Base-by-base conservation (phyloP, 1,284 basidiomycete genomes). In the Ceratobasidium sp. region DNA sequence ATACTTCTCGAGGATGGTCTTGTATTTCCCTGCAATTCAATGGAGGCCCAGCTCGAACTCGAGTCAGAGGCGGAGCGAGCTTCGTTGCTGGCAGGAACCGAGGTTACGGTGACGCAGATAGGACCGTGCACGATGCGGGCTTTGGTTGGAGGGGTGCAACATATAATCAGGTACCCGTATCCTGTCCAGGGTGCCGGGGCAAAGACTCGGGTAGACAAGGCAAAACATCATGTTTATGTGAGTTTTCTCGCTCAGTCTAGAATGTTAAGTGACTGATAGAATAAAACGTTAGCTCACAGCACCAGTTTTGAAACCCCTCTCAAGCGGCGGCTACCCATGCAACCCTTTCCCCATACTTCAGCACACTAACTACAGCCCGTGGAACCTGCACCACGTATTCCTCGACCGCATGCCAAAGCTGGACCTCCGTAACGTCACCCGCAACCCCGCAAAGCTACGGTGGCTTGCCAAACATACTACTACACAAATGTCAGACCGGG, bases 401-500 rank as follows among this genome's bases (percentile, higher is more conserved):
- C 46, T 68, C 2, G 51, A 68, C 22, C 49, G 65, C 14, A 68
- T 68, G 65, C 65, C 65, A 24, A 53, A 54, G 31, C 31, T 68
- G 16, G 65, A 56, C 24, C 14, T 68, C 14, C 51, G 49, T 27
- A 27, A 49, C 24, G 65, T 53, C 22, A 19, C 41, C 19, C 65
- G 49, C 19, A n/a, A 56, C n/a, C 65, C 48, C n/a, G 34, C 37
- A 53, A 54, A 29, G 37, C 34, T 68, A n/a, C 46, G 34, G 3
- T 68, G 65, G 65, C 49, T 54, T 7, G 14, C 13, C 34, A 34
- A 68, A 27, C 65, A 68, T n/a, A 41, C 46, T 7, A 14, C 51
- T 19, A 16, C 51, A 6, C 65, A 68, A 34, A 37, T 68, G 31
- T 68, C 65, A 16, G 51, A 68, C 51, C 49, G 51, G 5, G 65